Evolutionary conservation across 176 grass and related monocot species (phyloP), one percentile per base, ranked within the genome.

Genomic region (Pontederia paniculata): DNA sequence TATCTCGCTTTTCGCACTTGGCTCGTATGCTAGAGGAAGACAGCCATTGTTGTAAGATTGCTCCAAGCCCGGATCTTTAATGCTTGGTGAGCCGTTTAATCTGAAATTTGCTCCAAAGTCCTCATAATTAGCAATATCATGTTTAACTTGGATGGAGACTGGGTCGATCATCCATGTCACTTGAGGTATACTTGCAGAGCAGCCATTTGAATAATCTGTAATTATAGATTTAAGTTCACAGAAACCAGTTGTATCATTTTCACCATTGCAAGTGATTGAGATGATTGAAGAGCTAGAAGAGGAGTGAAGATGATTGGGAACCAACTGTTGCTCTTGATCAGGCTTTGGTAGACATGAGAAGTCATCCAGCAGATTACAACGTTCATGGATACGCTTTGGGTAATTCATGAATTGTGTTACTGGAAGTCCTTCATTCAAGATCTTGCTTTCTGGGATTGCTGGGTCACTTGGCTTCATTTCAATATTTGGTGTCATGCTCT

Each of bases 361-460:
- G 54, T 58, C 67, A 9, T 55, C 21, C 8, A 50, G 31, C 19
- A 55, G 23, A 6, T 42, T 55, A 21, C 18, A 68, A 17, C 17
- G 19, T 55, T 55, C 18, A 45, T 56, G 51, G 12, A 41, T 42
- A 59, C 42, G 56, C 17, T 68, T 46, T 45, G 37, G 41, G 41
- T 56, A 68, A 43, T 48, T 53, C 54, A 70, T 70, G 42, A 48
- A 48, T 49, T 70, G 67, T 54, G 48, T 28, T n/a, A 45, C 41
- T 31, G 54, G 54, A 48, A 23, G 46, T 23, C 12, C 15, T 9
- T n/a, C 54, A 17, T 48, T 44, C 44, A 7, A 48, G n/a, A 54
- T 15, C 10, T 70, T 47, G 44, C 45, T 17, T 18, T 55, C 55
- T 43, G 42, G 12, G 45, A 42, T 68, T 37, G 12, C 12, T 45